Base-by-base conservation (phyloP, 2,329 filamentous ascomycete species). In the Spiromastix sp. region DNA sequence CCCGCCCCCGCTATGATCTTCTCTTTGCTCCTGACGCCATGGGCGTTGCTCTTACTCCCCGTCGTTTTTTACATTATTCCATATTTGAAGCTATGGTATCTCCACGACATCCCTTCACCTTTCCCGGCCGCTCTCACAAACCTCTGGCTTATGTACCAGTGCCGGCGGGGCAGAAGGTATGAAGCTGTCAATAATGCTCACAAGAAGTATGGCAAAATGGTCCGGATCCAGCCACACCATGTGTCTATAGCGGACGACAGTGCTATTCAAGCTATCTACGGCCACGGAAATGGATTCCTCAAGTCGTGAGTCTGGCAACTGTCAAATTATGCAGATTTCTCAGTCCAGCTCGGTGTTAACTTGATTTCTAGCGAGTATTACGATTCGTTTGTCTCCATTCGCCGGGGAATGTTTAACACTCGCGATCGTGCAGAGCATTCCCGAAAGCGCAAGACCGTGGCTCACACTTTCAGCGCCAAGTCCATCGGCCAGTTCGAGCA, bases 331-430 rank as follows among this genome's bases (percentile, higher is more conserved):
- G 7, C 7, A 7, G 21, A 24, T 24, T 24, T 24, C 21, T 24
- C n/a, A 24, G 7, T 7, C n/a, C 21, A 7, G 21, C n/a, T n/a
- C 6, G n/a, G 11, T 11, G 20, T n/a, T 26, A 11, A 31, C 5
- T 22, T 13, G 37, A 12, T 37, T 16, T 15, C 7, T 39, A 85
- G 81, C 27, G 79, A 89, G 2, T 94, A 87, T 62, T 94, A 94
- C 49, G 85, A 93, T 50, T 82, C 84, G 32, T 94, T 94, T 49
- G 85, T 94, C 36, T 87, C 82, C 9, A 93, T 93, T 51, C 74
- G 73, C 33, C 75, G 84, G 9, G 85, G 85, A 13, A 69, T 95
- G 9, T 95, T 94, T 74, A 94, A 93, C 59, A 93, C 86, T 0
- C 72, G 87, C 20, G 77, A 87, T 60, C 74, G 87, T 32, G 67